A percentile compares a stretch with the other conserved stretches of the same genome.
Conservation (phyloP, 2,329 filamentous ascomycete genomes). For the Albifimbria verrucaria region DNA sequence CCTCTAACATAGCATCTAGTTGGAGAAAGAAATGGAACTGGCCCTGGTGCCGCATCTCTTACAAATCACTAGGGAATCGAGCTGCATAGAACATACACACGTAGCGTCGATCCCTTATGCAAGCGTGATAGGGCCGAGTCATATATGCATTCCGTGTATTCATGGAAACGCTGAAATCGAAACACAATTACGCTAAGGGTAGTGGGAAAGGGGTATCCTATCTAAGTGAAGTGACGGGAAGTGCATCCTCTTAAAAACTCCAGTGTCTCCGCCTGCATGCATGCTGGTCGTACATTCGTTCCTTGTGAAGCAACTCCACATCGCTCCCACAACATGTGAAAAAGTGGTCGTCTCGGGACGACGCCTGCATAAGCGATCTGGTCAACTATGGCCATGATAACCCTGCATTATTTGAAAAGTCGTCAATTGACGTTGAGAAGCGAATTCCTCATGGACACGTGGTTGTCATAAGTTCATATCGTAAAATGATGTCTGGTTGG, state of each 20-base stretch:
- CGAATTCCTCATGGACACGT: neutral
- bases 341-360: neutral
- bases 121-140: too few species aligned
- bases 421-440: neutral
- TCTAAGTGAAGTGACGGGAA: slow-evolving; percentile 29
- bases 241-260: slow-evolving; percentile 7
- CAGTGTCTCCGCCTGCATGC: slow-evolving; percentile 10
- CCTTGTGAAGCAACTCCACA: slow-evolving; percentile 14
- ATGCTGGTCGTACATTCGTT: slow-evolving; percentile 22
- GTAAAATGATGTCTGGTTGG: too few species aligned
- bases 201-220: slow-evolving; percentile 36
- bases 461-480: neutral
- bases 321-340: slow-evolving; percentile 8
- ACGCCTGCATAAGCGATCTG: too few species aligned
- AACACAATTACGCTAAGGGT: slow-evolving; percentile 2
- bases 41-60: slow-evolving; percentile 37
- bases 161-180: neutral
- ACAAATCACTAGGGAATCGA: slow-evolving; percentile 22
- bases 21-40: slow-evolving; percentile 53
- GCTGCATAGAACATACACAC: slow-evolving; percentile 5
- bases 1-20: slow-evolving; percentile 34
- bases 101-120: too few species aligned
- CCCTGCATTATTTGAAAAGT: neutral
- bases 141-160: neutral
- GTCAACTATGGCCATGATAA: too few species aligned